Conservation (phyloP, 1,284 basidiomycete species). For the Puccinia brachypodii region DNA sequence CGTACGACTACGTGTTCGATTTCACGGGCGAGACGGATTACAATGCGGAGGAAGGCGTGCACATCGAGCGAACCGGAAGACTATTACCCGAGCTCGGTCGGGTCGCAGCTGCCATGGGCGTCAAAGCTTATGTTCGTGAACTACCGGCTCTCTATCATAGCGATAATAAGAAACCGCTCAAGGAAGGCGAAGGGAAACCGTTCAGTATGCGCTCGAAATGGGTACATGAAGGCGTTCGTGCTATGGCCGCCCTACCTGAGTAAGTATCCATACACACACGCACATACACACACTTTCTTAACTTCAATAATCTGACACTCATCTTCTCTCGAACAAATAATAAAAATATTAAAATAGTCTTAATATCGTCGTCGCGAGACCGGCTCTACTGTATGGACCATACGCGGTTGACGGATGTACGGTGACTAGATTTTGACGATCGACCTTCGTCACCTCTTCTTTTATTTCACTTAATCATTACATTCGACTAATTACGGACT, state of each 20-base stretch:
- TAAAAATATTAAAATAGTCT: slow-evolving; percentile 13
- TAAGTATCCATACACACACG: neutral
- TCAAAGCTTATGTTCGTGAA: slow-evolving; percentile 47
- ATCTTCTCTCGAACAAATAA: neutral
- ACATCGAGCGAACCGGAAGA: slow-evolving; percentile 47
- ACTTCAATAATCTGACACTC: neutral
- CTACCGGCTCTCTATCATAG: slow-evolving; percentile 39
- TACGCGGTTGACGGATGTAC: slow-evolving; percentile 48
- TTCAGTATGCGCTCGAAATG: slow-evolving; percentile 48
- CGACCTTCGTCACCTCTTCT: neutral
- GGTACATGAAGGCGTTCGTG: slow-evolving; percentile 48
- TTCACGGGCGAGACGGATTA: slow-evolving; percentile 48
- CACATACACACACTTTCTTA: neutral
- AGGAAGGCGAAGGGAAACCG: slow-evolving; percentile 48
- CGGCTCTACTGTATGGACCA: slow-evolving; percentile 47
- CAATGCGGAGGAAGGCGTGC: slow-evolving; percentile 46
- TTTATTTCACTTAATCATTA: neutral
- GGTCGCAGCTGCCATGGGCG: slow-evolving; percentile 23
- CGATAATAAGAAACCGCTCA: slow-evolving; percentile 48
- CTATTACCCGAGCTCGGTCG: slow-evolving; percentile 39
- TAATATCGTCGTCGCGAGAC: slow-evolving; percentile 45
- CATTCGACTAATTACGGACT: neutral
- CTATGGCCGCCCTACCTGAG: slow-evolving; percentile 45
- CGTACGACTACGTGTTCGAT: slow-evolving; percentile 49
- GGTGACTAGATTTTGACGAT: slow-evolving; percentile 27